phyloP scores from a whole-genome alignment of 2,329 filamentous ascomycete genomes.

The Aspergillus sp. region DNA sequence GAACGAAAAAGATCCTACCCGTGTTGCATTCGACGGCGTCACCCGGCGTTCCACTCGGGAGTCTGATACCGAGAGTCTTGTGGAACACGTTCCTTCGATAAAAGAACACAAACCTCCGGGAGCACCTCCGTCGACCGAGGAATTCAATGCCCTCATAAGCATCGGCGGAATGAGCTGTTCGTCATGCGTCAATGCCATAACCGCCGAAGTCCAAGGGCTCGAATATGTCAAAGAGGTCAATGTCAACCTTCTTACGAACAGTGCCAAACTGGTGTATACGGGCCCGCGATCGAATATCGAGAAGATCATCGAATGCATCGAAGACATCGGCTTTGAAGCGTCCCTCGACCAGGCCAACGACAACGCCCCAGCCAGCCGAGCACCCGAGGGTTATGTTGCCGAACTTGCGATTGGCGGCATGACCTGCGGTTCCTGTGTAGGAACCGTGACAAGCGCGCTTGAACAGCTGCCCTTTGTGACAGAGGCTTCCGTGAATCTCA shows the following conservation, averaged over 20 bases:
- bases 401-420: slow-evolving; percentile 47
- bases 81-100: not conserved
- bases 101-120: slow-evolving; percentile 2
- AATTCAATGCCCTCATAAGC: slow-evolving; percentile 31
- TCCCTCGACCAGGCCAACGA: slow-evolving; percentile 27
- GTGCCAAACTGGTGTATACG: slow-evolving; percentile 51
- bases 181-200: slow-evolving; percentile 57
- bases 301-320: slow-evolving; percentile 40
- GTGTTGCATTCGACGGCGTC: too few species aligned
- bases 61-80: slow-evolving; percentile 4
- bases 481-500: slow-evolving; percentile 41
- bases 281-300: slow-evolving; percentile 39
- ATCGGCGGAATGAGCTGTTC: slow-evolving; percentile 67
- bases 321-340: slow-evolving; percentile 42
- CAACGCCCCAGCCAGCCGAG: slow-evolving; percentile 4
- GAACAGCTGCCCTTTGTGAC: slow-evolving; percentile 38
- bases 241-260: slow-evolving; percentile 60
- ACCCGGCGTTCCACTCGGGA: too few species aligned
- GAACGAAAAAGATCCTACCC: too few species aligned
- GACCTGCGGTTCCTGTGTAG: slow-evolving; percentile 50
- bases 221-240: slow-evolving; percentile 50
- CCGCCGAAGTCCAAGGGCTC: slow-evolving; percentile 47
- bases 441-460: slow-evolving; percentile 40
- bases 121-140: slow-evolving; percentile 3
- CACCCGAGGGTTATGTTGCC: slow-evolving; percentile 23